Evolutionary conservation across 257 asterid species (phyloP).

Genomic region (Gynochthodes officinalis): DNA sequence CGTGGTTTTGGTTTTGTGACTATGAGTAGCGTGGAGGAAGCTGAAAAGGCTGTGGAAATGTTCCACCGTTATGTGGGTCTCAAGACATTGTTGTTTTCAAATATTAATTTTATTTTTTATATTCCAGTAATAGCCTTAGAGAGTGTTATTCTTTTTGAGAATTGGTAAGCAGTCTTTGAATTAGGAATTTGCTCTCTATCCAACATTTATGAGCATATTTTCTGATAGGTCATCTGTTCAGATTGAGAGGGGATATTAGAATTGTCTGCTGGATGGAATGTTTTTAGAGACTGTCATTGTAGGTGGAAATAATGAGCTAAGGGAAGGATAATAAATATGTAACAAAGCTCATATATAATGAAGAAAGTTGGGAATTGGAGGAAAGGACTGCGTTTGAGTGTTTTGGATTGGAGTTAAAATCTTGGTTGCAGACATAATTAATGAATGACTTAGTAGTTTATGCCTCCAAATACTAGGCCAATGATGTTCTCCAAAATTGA

Average conservation of each 20-base stretch:
- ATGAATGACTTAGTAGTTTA: background rate
- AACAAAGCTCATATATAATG: background rate
- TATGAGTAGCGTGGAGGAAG: conserved; percentile 85
- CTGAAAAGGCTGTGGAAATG: conserved; percentile 80
- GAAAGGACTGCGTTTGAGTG: background rate
- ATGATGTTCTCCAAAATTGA: background rate
- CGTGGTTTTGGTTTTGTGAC: conserved; percentile 96
- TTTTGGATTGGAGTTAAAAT: background rate
- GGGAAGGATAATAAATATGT: background rate
- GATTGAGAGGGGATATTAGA: background rate
- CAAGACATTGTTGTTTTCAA: background rate
- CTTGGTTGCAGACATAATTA: background rate
- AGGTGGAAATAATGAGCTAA: background rate
- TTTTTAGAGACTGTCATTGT: background rate
- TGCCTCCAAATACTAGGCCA: background rate
- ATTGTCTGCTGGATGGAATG: background rate
- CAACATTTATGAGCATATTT: background rate
- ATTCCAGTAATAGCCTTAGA: background rate
- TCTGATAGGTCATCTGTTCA: background rate
- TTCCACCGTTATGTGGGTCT: conserved; percentile 74
- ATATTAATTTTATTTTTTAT: background rate
- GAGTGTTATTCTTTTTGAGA: background rate
- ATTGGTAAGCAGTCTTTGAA: background rate
- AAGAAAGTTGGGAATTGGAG: background rate
- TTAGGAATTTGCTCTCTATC: background rate